Percentiles rank a stretch among this genome's conserved stretches.
Evolutionary conservation across 805 yeast genomes (phyloP).

Genomic region (Metschnikowia lochheadii): DNA sequence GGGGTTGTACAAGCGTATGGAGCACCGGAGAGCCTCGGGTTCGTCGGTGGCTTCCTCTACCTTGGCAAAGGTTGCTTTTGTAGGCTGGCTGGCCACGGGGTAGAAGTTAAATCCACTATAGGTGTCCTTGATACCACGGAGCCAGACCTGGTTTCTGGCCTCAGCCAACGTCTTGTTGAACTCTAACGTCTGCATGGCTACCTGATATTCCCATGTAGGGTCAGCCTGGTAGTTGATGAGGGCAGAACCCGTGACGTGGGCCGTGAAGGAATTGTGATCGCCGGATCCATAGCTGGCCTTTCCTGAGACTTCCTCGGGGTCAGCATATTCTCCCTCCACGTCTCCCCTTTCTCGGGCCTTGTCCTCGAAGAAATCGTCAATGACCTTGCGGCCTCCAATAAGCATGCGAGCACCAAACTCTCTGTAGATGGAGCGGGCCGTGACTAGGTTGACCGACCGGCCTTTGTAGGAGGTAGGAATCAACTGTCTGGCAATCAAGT

Average conservation of each 20-base stretch:
- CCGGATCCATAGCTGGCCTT: slow-evolving; percentile 14
- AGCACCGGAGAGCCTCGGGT: slow-evolving; percentile 34
- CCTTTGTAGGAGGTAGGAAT: slow-evolving; percentile 90
- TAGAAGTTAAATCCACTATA: slow-evolving; percentile 80
- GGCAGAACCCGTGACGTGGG: slow-evolving; percentile 42
- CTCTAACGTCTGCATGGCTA: slow-evolving; percentile 71
- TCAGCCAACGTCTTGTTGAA: slow-evolving; percentile 61
- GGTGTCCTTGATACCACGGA: slow-evolving; percentile 67
- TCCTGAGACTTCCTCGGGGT: slow-evolving; percentile 37
- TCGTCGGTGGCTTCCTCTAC: slow-evolving; percentile 21
- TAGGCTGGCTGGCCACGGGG: slow-evolving; percentile 75
- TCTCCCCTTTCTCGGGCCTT: slow-evolving; percentile 57
- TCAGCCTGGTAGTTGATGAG: slow-evolving; percentile 46
- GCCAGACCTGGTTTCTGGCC: slow-evolving; percentile 51
- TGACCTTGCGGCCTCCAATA: slow-evolving; percentile 71
- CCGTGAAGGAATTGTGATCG: slow-evolving; percentile 17
- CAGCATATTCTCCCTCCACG: slow-evolving; percentile 67
- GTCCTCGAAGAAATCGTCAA: slow-evolving; percentile 85
- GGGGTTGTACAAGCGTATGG: slow-evolving; percentile 39
- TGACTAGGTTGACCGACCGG: slow-evolving; percentile 80
- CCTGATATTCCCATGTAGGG: slow-evolving; percentile 80
- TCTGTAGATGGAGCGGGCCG: slow-evolving; percentile 83
- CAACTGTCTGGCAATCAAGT: slow-evolving; percentile 72
- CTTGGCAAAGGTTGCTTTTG: slow-evolving; percentile 29
- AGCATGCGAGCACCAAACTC: slow-evolving; percentile 90